phyloP scores from a whole-genome alignment of 805 yeast species.

The Candida oleophila region DNA sequence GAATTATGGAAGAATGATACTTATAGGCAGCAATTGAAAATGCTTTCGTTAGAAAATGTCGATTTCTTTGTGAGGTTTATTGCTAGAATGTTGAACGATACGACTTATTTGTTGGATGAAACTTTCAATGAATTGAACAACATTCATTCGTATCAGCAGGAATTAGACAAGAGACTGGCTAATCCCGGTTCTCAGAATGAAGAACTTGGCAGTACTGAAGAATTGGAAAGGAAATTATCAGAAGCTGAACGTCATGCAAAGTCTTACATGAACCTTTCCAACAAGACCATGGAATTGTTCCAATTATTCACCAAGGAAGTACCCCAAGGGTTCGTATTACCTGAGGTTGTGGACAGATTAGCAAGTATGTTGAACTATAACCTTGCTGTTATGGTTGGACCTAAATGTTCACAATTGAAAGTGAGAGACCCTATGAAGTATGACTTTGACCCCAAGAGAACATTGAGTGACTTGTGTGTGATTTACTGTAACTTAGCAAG shows the following conservation, averaged over 20 bases:
- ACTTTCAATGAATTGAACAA: slow-evolving; percentile 75
- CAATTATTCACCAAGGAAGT: slow-evolving; percentile 81
- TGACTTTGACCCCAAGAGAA: slow-evolving; percentile 74
- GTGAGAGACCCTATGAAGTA: slow-evolving; percentile 83
- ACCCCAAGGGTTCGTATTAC: slow-evolving; percentile 80
- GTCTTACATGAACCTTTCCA: slow-evolving; percentile 78
- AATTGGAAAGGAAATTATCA: slow-evolving; percentile 53
- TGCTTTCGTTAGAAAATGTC: slow-evolving; percentile 64
- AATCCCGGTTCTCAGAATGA: slow-evolving; percentile 30
- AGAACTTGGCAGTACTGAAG: slow-evolving; percentile 58
- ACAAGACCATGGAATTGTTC: slow-evolving; percentile 77
- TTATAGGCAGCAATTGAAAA: slow-evolving; percentile 66
- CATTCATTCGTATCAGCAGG: slow-evolving; percentile 74
- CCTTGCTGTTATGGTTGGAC: slow-evolving; percentile 90
- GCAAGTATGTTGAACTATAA: slow-evolving; percentile 97
- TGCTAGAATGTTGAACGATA: slow-evolving; percentile 92
- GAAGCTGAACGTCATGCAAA: slow-evolving; percentile 74
- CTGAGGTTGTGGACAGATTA: slow-evolving; percentile 88
- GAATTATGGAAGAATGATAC: slow-evolving; percentile 74
- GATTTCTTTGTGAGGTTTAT: slow-evolving; percentile 89
- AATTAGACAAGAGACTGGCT: slow-evolving; percentile 49
- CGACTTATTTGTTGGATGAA: slow-evolving; percentile 89
- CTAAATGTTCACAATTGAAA: slow-evolving; percentile 84
- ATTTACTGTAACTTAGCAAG: slow-evolving; percentile 71
- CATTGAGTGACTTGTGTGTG: slow-evolving; percentile 67